phyloP scores from a whole-genome alignment of 495 filamentous ascomycete species.

The Bacidia rubella region DNA sequence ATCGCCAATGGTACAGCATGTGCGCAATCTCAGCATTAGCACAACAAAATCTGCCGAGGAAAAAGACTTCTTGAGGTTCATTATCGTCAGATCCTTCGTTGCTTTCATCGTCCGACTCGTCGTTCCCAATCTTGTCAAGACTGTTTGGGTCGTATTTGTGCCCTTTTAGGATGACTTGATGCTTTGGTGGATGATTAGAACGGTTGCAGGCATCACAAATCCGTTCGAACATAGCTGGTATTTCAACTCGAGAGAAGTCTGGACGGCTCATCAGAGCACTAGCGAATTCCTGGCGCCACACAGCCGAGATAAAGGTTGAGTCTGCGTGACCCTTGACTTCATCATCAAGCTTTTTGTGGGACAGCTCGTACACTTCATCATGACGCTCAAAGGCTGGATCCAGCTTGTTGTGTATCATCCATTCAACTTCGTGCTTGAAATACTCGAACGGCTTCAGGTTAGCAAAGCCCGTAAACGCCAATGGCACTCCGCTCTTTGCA shows the following conservation, averaged over 20 bases:
- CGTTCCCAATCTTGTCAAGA: slow-evolving; percentile 48
- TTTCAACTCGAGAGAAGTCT: slow-evolving; percentile 24
- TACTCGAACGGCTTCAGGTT: slow-evolving; percentile 60
- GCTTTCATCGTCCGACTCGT: slow-evolving; percentile 27
- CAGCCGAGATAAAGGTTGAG: slow-evolving; percentile 59
- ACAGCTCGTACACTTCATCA: slow-evolving; percentile 52
- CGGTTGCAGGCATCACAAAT: slow-evolving; percentile 70
- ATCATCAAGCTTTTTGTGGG: slow-evolving; percentile 62
- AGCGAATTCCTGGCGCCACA: slow-evolving; percentile 57
- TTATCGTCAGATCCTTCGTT: slow-evolving; percentile 23
- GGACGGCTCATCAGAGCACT: slow-evolving; percentile 55
- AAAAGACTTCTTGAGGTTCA: slow-evolving; percentile 27
- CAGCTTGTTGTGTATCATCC: slow-evolving; percentile 66
- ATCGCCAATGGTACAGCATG: slow-evolving; percentile 61
- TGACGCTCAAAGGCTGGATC: slow-evolving; percentile 58
- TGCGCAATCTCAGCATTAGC: slow-evolving; percentile 57
- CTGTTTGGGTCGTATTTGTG: slow-evolving; percentile 56
- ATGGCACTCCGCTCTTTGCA: slow-evolving; percentile 42
- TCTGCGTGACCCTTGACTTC: slow-evolving; percentile 53
- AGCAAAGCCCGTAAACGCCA: slow-evolving; percentile 54
- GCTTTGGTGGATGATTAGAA: slow-evolving; percentile 51
- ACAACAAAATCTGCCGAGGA: slow-evolving; percentile 45
- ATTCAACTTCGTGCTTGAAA: slow-evolving; percentile 68
- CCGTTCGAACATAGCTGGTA: slow-evolving; percentile 27
- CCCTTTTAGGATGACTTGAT: slow-evolving; percentile 47